Percentiles rank a stretch among this genome's conserved stretches.
These are phyloP conservation scores for Magnaporthales sp. DNA, from an alignment of 2,329 filamentous ascomycete species.

Conservation along the genomic window DNA sequence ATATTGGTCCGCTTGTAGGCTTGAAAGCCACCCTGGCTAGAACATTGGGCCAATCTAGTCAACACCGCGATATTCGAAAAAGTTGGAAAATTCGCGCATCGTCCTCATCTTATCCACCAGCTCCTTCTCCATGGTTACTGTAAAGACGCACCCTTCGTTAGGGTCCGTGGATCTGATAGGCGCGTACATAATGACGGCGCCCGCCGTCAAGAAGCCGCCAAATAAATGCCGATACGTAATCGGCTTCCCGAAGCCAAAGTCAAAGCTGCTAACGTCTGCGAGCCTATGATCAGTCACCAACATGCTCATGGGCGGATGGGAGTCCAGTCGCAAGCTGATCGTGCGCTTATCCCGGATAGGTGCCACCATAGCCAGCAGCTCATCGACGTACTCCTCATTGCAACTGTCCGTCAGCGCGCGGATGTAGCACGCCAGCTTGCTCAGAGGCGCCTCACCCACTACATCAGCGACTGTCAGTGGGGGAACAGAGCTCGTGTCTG, in stretches of 20 bases:
- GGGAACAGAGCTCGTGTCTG: slow-evolving; percentile 13
- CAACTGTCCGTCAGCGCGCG: slow-evolving; percentile 26
- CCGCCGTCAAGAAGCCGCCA: slow-evolving; percentile 4
- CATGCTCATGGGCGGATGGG: slow-evolving; percentile 25
- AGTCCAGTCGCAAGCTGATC: slow-evolving; percentile 23
- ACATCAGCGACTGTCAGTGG: slow-evolving; percentile 22
- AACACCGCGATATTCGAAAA: too few species aligned
- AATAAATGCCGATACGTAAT: slow-evolving; percentile 22
- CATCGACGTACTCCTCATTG: slow-evolving; percentile 21
- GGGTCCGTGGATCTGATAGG: too few species aligned
- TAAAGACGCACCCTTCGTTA: too few species aligned
- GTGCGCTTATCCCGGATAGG: slow-evolving; percentile 26
- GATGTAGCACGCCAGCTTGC: slow-evolving; percentile 25
- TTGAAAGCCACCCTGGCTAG: too few species aligned
- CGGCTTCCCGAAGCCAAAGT: slow-evolving; percentile 29
- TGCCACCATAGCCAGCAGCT: slow-evolving; percentile 21
- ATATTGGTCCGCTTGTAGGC: too few species aligned
- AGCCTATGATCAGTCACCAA: slow-evolving; percentile 27
- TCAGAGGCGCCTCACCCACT: slow-evolving; percentile 23
- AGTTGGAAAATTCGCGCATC: too few species aligned
- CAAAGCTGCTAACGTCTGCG: slow-evolving; percentile 15
- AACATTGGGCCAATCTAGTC: too few species aligned
- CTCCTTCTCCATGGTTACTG: too few species aligned
- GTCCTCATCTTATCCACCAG: too few species aligned
- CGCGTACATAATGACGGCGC: too few species aligned